Evolutionary conservation across 2,329 filamentous ascomycete genomes (phyloP), one percentile per base, ranked within the genome.

Genomic region (Claviceps cyperi): DNA sequence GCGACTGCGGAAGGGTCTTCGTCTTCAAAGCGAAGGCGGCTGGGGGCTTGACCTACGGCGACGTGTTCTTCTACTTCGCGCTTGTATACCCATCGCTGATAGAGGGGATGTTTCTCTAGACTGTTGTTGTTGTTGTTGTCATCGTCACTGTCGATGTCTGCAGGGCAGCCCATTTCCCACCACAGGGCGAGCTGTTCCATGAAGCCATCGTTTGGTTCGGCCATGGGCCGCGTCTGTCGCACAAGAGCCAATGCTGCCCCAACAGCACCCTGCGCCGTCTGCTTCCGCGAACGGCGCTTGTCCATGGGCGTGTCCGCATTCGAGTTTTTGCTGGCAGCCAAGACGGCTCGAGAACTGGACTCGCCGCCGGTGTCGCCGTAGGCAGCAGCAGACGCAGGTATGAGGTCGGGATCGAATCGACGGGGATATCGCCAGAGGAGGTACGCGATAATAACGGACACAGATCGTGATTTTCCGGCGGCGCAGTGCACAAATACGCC

Each of bases 401-500:
- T 55, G 54, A 64, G 48, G 56, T 72, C 64, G 35, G 65, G 61
- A 52, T 67, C 64, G 58, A 78, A 78, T 50, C 72, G 73, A 37
- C 72, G 64, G 5, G 78, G 76, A 57, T 80, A 74, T 57, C 76
- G 77, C 66, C 78, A 81, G 55, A 97, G 83, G 47, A 97, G 73
- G 66, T 90, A 97, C 53, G 92, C 91, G 51, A 94, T 77, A 50
- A 87, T 77, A 56, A 86, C 79, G 35, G 88, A 83, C 56, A 91
- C 86, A 46, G 91, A 97, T 52, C 92, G 86, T 36, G 90, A 96
- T 69, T 94, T 94, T 49, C 92, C 92, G 81, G 95, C 95, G 21
- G 89, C 91, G 74, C 92, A 95, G 68, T 77, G 73, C 9, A 81
- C 76, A 50, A 74, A 75, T 28, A 81, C 75, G 14, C 67, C 74